Conservation (phyloP, 306 rosid genomes). For the Aeschynomene evenia region DNA sequence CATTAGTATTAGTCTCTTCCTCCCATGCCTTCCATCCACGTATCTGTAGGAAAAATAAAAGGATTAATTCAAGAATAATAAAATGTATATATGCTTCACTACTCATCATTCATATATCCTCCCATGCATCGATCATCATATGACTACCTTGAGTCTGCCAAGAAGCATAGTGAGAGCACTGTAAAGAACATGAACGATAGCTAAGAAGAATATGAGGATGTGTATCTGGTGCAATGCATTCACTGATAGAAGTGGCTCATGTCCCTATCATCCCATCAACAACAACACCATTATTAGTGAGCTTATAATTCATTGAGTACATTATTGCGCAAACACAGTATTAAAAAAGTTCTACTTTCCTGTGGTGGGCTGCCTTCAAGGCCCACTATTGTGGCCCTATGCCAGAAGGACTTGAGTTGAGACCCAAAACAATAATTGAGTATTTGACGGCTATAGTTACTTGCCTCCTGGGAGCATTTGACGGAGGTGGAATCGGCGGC, state of each 20-base stretch:
- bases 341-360: background rate
- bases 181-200: conserved; percentile 78
- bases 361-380: too few relatives aligned
- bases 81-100: too few relatives aligned
- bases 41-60: conserved; percentile 58
- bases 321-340: too few relatives aligned
- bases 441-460: too few relatives aligned
- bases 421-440: too few relatives aligned
- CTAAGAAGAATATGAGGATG: conserved; percentile 94
- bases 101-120: conserved; percentile 10
- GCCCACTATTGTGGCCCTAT: too few relatives aligned
- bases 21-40: conserved; percentile 99
- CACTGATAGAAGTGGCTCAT: conserved; percentile 65
- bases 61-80: too few relatives aligned
- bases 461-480: conserved; percentile 56
- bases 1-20: conserved; percentile 67
- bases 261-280: conserved; percentile 49
- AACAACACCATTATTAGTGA: too few relatives aligned
- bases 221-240: conserved; percentile 92
- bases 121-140: background rate
- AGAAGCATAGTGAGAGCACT: conserved; percentile 95
- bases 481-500: conserved; percentile 35
- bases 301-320: too few relatives aligned
- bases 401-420: too few relatives aligned
- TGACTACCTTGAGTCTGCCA: conserved; percentile 83